Percentiles rank a stretch among this genome's conserved stretches.
phyloP scores from a whole-genome alignment of 257 asterid species.

The Verbena officinalis region DNA sequence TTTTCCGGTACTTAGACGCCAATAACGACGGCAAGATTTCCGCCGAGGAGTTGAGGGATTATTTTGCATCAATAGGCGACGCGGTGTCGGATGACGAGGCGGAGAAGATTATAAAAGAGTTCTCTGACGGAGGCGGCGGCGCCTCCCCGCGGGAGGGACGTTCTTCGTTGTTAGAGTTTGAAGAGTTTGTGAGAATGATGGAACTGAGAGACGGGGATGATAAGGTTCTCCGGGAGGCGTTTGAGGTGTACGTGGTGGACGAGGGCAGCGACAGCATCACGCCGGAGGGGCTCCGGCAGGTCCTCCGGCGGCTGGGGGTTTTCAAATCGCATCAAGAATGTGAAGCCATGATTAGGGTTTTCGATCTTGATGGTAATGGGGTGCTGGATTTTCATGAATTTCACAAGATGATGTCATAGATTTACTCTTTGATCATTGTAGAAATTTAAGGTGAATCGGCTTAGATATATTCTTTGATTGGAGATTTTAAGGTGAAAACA shows the following conservation, averaged over 20 bases:
- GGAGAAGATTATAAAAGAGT: slow-evolving; percentile 32
- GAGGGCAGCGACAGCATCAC: slow-evolving; percentile 46
- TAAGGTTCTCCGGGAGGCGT: slow-evolving; percentile 35
- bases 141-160: neutral
- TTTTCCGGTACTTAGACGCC: slow-evolving; percentile 37
- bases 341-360: slow-evolving; percentile 43
- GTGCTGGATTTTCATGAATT: slow-evolving; percentile 48
- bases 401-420: slow-evolving; percentile 41
- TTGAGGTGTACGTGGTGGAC: slow-evolving; percentile 46
- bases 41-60: slow-evolving; percentile 33
- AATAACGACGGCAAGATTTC: slow-evolving; percentile 48
- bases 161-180: slow-evolving; percentile 31
- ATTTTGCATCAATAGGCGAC: slow-evolving; percentile 41
- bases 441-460: slow-evolving; percentile 7
- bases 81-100: slow-evolving; percentile 36
- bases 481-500: neutral
- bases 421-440: neutral
- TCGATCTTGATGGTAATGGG: slow-evolving; percentile 53
- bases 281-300: slow-evolving; percentile 41
- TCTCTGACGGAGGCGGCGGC: slow-evolving; percentile 30
- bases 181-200: slow-evolving; percentile 35
- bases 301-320: slow-evolving; percentile 41
- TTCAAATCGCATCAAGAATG: slow-evolving; percentile 39
- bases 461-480: no score
- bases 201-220: slow-evolving; percentile 31